These are phyloP conservation scores for Drosera spatulata DNA, from an alignment of 179 eudicot species.

Conservation along the genomic window DNA sequence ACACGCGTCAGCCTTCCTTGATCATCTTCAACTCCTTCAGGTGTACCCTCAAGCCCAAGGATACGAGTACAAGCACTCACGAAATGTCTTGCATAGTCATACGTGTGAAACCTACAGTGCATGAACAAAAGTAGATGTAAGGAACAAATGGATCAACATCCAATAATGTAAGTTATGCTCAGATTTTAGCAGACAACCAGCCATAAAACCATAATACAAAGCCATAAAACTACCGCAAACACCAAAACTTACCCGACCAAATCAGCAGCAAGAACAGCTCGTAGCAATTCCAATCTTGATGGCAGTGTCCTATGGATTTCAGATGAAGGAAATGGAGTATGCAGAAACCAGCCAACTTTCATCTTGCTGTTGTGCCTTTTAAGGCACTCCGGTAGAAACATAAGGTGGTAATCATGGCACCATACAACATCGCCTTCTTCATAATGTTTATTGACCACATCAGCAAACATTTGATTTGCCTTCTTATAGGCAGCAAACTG, in stretches of 20 bases:
- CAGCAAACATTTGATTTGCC: slow-evolving; percentile 98
- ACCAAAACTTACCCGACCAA: slow-evolving; percentile 71
- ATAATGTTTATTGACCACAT: slow-evolving; percentile 77
- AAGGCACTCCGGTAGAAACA: slow-evolving; percentile 91
- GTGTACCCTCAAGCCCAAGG: slow-evolving; percentile 98
- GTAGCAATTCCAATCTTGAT: slow-evolving; percentile 81
- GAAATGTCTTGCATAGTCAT: slow-evolving; percentile 97
- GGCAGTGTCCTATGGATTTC: slow-evolving; percentile 96
- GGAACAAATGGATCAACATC: background rate
- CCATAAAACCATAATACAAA: too few relatives aligned
- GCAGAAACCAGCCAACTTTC: slow-evolving; percentile 99
- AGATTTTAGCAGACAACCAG: too few relatives aligned
- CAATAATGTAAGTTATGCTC: background rate
- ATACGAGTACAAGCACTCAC: slow-evolving; percentile 99
- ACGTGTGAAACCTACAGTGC: slow-evolving; percentile 77
- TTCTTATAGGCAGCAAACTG: slow-evolving; percentile 94
- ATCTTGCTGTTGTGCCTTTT: slow-evolving; percentile 62
- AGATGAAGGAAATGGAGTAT: slow-evolving; percentile 96
- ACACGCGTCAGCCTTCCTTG: slow-evolving; percentile 95
- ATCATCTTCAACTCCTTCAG: slow-evolving; percentile 96
- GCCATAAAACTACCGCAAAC: background rate
- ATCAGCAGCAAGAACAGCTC: slow-evolving; percentile 94
- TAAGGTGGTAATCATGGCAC: slow-evolving; percentile 99
- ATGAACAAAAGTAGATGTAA: background rate
- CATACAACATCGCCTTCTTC: slow-evolving; percentile 96